A percentile compares a stretch with the other conserved stretches of the same genome.
Conservation (phyloP, 441 rosid genomes). For the Aquilaria agallochum region DNA sequence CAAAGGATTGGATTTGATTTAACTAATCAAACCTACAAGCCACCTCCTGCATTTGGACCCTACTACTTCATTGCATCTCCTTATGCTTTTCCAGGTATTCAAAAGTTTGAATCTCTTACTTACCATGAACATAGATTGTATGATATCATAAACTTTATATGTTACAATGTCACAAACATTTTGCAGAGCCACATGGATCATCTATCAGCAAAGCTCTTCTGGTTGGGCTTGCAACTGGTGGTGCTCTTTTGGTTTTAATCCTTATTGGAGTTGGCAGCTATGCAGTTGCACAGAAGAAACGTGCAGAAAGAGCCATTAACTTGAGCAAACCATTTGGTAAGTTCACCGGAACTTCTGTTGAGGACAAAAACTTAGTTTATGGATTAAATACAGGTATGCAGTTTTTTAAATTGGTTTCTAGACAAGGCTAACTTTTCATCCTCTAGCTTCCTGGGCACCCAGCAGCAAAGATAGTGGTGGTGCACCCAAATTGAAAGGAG, state of each 20-base stretch:
- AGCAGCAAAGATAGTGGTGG: slow-evolving; percentile 89
- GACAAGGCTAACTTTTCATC: background rate
- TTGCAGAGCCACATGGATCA: slow-evolving; percentile 39
- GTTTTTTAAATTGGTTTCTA: no score
- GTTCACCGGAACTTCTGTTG: slow-evolving; percentile 3
- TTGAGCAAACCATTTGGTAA: slow-evolving; percentile 84
- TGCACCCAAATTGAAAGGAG: slow-evolving; percentile 93
- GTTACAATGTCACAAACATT: background rate
- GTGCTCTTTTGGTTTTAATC: slow-evolving; percentile 50
- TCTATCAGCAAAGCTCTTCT: slow-evolving; percentile 42
- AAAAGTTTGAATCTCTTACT: background rate
- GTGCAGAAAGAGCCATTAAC: no score
- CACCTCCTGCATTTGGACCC: slow-evolving; percentile 88
- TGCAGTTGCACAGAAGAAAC: slow-evolving; percentile 70
- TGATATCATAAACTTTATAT: no score
- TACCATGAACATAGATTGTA: background rate
- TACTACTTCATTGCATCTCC: slow-evolving; percentile 86
- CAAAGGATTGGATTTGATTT: slow-evolving; percentile 71
- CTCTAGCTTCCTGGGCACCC: slow-evolving; percentile 85
- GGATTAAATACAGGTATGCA: no score
- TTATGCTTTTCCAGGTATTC: slow-evolving; percentile 78
- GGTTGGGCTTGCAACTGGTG: slow-evolving; percentile 49
- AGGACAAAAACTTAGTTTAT: no score
- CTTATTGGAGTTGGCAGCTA: slow-evolving; percentile 68
- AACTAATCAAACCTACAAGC: slow-evolving; percentile 93